Evolutionary conservation across 148 eudicot species (phyloP).

Genomic region (Silene latifolia): DNA sequence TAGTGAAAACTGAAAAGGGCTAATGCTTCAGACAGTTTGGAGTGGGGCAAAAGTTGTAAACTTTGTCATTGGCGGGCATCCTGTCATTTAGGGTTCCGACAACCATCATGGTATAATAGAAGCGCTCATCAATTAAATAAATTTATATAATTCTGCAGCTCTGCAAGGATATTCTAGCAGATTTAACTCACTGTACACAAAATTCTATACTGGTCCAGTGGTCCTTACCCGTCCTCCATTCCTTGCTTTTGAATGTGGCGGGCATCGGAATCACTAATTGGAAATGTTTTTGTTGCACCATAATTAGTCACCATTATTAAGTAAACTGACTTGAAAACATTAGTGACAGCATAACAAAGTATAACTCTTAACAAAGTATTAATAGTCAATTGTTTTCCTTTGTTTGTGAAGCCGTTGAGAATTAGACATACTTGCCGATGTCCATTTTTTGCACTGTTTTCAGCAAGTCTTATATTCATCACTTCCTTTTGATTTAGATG

Average conservation of each 20-base stretch:
- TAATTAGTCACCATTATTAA: neutral
- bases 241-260: neutral
- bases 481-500: slow-evolving; percentile 37
- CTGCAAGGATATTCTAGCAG: neutral
- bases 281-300: neutral
- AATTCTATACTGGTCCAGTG: neutral
- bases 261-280: neutral
- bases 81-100: neutral
- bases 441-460: slow-evolving; percentile 7
- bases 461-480: neutral
- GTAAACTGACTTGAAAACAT: neutral
- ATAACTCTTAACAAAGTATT: too few relatives aligned
- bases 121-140: neutral
- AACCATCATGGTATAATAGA: neutral
- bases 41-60: neutral
- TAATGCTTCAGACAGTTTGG: neutral
- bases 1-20: slow-evolving; percentile 1
- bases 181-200: too few relatives aligned
- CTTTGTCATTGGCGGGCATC: neutral
- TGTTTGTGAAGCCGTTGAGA: neutral
- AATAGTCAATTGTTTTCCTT: neutral
- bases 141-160: neutral
- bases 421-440: neutral
- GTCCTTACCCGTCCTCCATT: neutral
- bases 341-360: neutral